Percentiles rank a stretch among this genome's conserved stretches.
phyloP scores from a whole-genome alignment of 106 monocot species.

The Acorus gramineus region DNA sequence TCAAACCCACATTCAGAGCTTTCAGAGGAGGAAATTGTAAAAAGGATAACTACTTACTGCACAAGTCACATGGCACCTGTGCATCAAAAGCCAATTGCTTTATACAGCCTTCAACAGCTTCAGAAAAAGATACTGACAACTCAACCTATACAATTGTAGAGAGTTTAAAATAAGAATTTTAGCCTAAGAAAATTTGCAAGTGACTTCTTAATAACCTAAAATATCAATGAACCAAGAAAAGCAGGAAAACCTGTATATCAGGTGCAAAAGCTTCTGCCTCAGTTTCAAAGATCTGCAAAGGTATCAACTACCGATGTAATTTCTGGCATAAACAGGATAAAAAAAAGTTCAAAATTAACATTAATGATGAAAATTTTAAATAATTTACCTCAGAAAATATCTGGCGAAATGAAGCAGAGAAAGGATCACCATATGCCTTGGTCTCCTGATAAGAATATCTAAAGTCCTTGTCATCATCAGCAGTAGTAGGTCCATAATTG shows the following conservation, averaged over 20 bases:
- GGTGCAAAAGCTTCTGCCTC: constrained; percentile 58
- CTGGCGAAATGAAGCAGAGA: constrained; percentile 75
- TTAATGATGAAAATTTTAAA: neutral
- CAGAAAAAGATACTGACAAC: constrained; percentile 50
- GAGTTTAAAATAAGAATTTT: neutral
- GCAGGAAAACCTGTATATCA: constrained; percentile 55
- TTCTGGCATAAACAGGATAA: constrained; percentile 3
- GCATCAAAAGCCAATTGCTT: constrained; percentile 41
- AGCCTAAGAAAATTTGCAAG: neutral
- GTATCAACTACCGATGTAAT: constrained; percentile 3
- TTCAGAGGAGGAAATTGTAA: neutral
- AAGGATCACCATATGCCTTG: constrained; percentile 37
- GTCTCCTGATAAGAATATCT: constrained; percentile 6
- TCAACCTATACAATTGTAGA: constrained; percentile 27
- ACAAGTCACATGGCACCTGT: constrained; percentile 45
- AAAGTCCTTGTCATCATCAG: constrained; percentile 22
- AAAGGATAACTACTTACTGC: constrained; percentile 37
- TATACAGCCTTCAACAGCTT: constrained; percentile 54
- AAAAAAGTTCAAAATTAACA: neutral
- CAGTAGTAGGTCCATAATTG: constrained; percentile 35
- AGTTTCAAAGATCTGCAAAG: constrained; percentile 70
- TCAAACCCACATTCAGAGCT: too few relatives aligned
- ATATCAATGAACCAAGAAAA: neutral
- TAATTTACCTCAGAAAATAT: constrained; percentile 82
- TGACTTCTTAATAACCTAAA: neutral